phyloP scores from a whole-genome alignment of 139 green algal species.

The Pedinophyceae sp. region DNA sequence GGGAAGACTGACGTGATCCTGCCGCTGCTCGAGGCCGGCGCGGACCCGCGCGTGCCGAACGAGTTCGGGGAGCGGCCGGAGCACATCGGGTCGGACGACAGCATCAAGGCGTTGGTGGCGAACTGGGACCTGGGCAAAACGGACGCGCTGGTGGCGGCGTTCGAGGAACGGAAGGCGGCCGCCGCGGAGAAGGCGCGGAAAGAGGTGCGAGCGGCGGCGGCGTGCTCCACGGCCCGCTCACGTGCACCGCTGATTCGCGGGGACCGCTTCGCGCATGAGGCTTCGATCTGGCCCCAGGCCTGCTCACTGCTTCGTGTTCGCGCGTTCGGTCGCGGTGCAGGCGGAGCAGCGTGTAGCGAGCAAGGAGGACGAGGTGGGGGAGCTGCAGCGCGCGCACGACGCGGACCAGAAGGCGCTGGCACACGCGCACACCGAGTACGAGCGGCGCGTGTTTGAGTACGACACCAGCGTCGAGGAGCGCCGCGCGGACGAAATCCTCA shows the following conservation, averaged over 20 bases:
- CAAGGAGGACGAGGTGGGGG: conserved; percentile 1
- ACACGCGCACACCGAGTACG: conserved; percentile 13
- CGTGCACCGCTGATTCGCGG: no score
- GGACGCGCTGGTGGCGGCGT: conserved; percentile 14
- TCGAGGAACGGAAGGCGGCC: conserved; percentile 4
- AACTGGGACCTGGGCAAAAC: conserved; percentile 18
- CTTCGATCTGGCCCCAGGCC: no score
- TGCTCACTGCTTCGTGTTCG: no score
- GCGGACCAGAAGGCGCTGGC: conserved; percentile 10
- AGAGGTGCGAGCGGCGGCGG: neutral
- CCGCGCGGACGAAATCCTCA: conserved; percentile 15
- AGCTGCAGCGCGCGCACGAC: conserved; percentile 8
- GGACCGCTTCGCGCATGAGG: no score
- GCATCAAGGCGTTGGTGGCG: conserved; percentile 14
- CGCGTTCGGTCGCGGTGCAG: no score
- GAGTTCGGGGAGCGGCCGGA: conserved; percentile 21
- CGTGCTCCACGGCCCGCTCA: no score
- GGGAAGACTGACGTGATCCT: conserved; percentile 18
- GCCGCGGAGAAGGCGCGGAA: no score
- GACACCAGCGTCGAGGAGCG: conserved; percentile 33
- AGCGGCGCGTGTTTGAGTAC: conserved; percentile 42
- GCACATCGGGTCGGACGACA: conserved; percentile 13
- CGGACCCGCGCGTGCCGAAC: conserved; percentile 23
- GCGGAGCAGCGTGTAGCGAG: neutral
- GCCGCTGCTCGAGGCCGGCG: conserved; percentile 23